These are phyloP conservation scores for Venturia aucupariae DNA, from an alignment of 2,329 filamentous ascomycete species.

Conservation along the genomic window DNA sequence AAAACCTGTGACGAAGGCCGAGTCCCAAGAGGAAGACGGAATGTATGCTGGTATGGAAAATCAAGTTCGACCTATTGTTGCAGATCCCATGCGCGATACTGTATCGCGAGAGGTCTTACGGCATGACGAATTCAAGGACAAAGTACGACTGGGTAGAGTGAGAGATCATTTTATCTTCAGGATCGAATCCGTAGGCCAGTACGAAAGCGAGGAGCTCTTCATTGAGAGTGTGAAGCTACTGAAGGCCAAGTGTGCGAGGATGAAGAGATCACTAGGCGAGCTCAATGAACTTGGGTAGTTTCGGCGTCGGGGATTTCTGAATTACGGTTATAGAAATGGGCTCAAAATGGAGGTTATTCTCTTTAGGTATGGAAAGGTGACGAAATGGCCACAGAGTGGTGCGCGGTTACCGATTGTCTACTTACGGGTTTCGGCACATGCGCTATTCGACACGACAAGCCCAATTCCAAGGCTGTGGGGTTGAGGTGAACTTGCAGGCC, in stretches of 20 bases:
- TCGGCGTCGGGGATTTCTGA: neutral
- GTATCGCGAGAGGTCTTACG: slow-evolving; percentile 88
- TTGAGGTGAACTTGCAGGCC: neutral
- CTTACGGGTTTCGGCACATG: neutral
- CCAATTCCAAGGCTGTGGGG: neutral
- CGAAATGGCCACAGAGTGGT: neutral
- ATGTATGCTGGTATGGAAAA: slow-evolving; percentile 68
- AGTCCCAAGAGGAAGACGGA: slow-evolving; percentile 50
- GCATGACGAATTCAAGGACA: slow-evolving; percentile 87
- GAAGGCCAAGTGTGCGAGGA: slow-evolving; percentile 70
- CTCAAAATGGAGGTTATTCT: neutral
- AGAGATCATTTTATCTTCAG: slow-evolving; percentile 97
- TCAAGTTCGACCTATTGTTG: slow-evolving; percentile 78
- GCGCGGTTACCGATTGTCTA: neutral
- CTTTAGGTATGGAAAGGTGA: neutral
- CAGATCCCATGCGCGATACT: slow-evolving; percentile 84
- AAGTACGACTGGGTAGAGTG: slow-evolving; percentile 84
- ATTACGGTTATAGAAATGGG: neutral
- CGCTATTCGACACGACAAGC: neutral
- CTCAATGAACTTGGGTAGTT: slow-evolving; percentile 5
- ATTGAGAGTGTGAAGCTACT: slow-evolving; percentile 77
- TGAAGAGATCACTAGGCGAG: slow-evolving; percentile 55
- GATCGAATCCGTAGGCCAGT: slow-evolving; percentile 91
- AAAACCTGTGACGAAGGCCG: slow-evolving; percentile 58
- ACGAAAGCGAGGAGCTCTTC: slow-evolving; percentile 88